phyloP scores from a whole-genome alignment of 2,329 filamentous ascomycete genomes.

The Phialophora chinensis region DNA sequence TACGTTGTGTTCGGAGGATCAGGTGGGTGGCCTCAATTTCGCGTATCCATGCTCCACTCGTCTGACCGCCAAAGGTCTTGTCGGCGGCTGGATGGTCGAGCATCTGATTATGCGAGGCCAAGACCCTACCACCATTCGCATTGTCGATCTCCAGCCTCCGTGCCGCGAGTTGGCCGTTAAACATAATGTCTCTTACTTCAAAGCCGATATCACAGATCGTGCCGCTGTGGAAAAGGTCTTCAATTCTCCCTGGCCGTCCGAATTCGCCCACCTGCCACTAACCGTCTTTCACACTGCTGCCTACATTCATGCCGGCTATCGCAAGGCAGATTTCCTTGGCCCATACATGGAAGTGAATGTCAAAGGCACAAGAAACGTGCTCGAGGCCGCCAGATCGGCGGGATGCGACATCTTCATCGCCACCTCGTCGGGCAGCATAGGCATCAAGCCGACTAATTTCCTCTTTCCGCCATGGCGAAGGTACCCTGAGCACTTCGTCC shows the following conservation, averaged over 20 bases:
- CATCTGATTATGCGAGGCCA: conserved; percentile 62
- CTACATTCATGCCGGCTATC: conserved; percentile 59
- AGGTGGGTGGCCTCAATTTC: conserved; percentile 39
- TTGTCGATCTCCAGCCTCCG: conserved; percentile 59
- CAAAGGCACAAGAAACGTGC: conserved; percentile 56
- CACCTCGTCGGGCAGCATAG: conserved; percentile 60
- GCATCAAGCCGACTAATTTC: conserved; percentile 51
- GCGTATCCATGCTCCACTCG: conserved; percentile 42
- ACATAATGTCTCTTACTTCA: conserved; percentile 52
- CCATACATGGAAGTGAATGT: conserved; percentile 59
- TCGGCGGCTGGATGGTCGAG: conserved; percentile 61
- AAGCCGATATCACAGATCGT: conserved; percentile 59
- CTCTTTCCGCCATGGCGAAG: conserved; percentile 54
- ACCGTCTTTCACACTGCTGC: conserved; percentile 66
- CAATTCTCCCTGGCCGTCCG: conserved; percentile 53
- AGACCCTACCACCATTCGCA: conserved; percentile 57
- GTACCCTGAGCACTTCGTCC: conserved; percentile 50
- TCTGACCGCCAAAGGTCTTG: conserved; percentile 45
- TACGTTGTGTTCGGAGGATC: conserved; percentile 50
- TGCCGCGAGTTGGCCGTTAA: conserved; percentile 51
- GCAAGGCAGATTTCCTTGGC: conserved; percentile 53
- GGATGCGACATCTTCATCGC: conserved; percentile 60
- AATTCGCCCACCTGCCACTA: conserved; percentile 53
- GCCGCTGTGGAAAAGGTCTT: conserved; percentile 56
- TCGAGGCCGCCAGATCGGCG: conserved; percentile 54